These are phyloP conservation scores for Coix lacrymajobi DNA, from an alignment of 176 grass and related monocot species.

Conservation along the genomic window DNA sequence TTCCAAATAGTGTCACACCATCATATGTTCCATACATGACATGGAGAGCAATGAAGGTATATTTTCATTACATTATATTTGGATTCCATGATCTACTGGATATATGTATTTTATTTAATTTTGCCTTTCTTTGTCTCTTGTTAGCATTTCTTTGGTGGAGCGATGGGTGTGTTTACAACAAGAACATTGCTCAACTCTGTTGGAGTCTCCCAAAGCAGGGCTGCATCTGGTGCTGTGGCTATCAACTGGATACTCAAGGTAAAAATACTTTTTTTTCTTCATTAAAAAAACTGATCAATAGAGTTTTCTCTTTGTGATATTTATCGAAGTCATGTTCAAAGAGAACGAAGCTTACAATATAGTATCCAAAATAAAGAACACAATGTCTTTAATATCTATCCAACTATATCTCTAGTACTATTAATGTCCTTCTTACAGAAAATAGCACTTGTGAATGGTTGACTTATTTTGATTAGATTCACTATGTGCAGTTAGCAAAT, in stretches of 20 bases:
- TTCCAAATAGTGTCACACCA: slow-evolving; percentile 88
- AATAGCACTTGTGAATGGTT: background rate
- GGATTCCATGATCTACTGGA: background rate
- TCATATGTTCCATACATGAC: slow-evolving; percentile 99
- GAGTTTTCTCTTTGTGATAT: background rate
- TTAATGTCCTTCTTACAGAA: background rate
- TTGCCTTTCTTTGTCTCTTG: background rate
- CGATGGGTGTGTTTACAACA: slow-evolving; percentile 97
- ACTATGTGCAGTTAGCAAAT: background rate
- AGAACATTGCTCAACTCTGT: slow-evolving; percentile 79
- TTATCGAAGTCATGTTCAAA: background rate
- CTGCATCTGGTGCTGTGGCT: slow-evolving; percentile 83
- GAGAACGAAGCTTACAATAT: background rate
- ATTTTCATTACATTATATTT: background rate
- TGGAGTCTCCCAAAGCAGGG: slow-evolving; percentile 83
- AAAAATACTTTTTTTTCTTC: background rate
- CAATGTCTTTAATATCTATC: background rate
- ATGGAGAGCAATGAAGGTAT: slow-evolving; percentile 97
- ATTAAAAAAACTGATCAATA: background rate
- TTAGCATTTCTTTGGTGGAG: slow-evolving; percentile 98
- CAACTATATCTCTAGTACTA: background rate
- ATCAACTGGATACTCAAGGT: slow-evolving; percentile 99
- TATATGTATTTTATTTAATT: slow-evolving; percentile 1
- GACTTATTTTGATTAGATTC: slow-evolving; percentile 1
- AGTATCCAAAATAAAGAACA: background rate